phyloP scores from a whole-genome alignment of 768 basidiomycete species.

The Panellus pusillus region DNA sequence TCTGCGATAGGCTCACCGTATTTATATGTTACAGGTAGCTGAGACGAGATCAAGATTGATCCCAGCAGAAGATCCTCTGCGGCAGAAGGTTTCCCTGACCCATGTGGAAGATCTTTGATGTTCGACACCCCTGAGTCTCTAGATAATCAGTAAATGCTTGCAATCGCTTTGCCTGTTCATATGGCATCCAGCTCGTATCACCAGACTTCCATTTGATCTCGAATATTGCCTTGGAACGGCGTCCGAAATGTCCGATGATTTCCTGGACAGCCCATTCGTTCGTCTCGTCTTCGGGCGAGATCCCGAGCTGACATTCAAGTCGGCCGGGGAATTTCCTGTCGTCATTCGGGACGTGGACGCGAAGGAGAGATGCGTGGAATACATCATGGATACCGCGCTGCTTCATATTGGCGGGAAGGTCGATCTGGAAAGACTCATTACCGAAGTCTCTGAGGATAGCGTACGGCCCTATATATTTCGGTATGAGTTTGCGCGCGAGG shows the following conservation, averaged over 20 bases:
- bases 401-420: constrained; percentile 24
- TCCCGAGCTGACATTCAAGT: background rate
- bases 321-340: constrained; percentile 8
- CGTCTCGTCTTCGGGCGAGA: background rate
- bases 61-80: no score
- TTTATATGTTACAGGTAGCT: no score
- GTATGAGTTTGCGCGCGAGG: constrained; percentile 28
- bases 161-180: constrained; percentile 24
- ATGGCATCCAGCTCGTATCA: constrained; percentile 34
- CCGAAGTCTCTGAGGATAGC: constrained; percentile 15
- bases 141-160: constrained; percentile 29
- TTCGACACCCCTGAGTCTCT: constrained; percentile 27
- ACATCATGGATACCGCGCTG: constrained; percentile 15
- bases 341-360: constrained; percentile 35
- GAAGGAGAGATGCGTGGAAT: constrained; percentile 31
- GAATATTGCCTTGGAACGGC: constrained; percentile 22
- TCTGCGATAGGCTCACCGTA: no score
- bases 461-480: constrained; percentile 33
- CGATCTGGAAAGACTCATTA: constrained; percentile 19
- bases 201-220: constrained; percentile 31
- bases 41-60: no score
- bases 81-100: no score
- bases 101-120: background rate
- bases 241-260: constrained; percentile 26
- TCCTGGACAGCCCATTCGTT: constrained; percentile 26